Percentiles rank a stretch among this genome's conserved stretches.
Conservation (phyloP, 2,329 filamentous ascomycete species). For the Xylaria sp. region DNA sequence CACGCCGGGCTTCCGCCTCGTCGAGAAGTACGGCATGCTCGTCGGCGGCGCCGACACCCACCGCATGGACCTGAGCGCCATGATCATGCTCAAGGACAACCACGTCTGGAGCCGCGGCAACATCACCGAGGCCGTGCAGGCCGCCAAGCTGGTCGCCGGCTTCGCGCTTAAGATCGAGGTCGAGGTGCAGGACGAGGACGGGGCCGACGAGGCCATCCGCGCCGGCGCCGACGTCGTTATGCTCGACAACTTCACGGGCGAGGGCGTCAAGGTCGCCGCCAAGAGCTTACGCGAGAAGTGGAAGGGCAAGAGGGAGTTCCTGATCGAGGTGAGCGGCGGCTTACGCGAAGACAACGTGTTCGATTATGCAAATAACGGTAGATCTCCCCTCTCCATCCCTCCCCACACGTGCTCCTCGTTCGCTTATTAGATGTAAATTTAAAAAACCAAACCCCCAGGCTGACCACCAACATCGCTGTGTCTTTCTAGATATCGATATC, state of each 20-base stretch:
- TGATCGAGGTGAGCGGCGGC: conserved; percentile 94
- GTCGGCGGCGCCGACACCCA: conserved; percentile 93
- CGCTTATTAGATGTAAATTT: conserved; percentile 23
- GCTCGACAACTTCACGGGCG: conserved; percentile 92
- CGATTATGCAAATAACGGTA: conserved; percentile 79
- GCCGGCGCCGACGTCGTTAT: conserved; percentile 96
- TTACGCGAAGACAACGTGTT: conserved; percentile 86
- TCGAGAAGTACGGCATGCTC: conserved; percentile 98
- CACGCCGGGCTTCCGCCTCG: conserved; percentile 91
- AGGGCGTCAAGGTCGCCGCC: conserved; percentile 80
- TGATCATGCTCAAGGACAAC: conserved; percentile 99
- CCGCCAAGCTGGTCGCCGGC: conserved; percentile 84
- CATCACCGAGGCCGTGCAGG: conserved; percentile 85
- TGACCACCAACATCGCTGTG: conserved; percentile 1
- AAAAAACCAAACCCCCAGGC: background rate
- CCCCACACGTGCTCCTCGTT: conserved; percentile 27
- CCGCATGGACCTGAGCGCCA: conserved; percentile 87
- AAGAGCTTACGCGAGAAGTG: conserved; percentile 81
- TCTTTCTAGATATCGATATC: conserved; percentile 81
- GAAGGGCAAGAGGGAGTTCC: conserved; percentile 76
- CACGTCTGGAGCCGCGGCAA: conserved; percentile 92
- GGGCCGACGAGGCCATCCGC: conserved; percentile 89
- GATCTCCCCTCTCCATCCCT: conserved; percentile 46
- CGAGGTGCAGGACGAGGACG: conserved; percentile 87
- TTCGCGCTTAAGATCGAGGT: conserved; percentile 97